phyloP scores from a whole-genome alignment of 768 basidiomycete species.

The Kwoniella newhampshirensis region DNA sequence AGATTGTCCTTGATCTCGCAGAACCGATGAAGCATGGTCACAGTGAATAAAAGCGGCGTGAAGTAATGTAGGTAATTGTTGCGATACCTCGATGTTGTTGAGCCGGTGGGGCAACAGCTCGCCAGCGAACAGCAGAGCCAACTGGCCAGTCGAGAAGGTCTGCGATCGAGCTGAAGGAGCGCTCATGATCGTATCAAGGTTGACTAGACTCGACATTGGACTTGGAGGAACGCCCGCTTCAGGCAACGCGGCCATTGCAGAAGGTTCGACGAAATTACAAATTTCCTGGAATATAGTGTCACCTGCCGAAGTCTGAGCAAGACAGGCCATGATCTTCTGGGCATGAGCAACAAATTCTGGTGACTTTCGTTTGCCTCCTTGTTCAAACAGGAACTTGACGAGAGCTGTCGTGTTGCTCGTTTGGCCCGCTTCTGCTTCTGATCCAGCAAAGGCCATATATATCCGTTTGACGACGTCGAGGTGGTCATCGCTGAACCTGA shows the following conservation, averaged over 20 bases:
- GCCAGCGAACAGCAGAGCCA: slow-evolving; percentile 72
- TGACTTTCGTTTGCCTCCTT: slow-evolving; percentile 79
- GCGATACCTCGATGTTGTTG: slow-evolving; percentile 67
- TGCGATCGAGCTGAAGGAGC: slow-evolving; percentile 46
- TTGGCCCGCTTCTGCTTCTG: slow-evolving; percentile 60
- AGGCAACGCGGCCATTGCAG: slow-evolving; percentile 77
- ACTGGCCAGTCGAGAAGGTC: slow-evolving; percentile 74
- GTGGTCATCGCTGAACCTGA: slow-evolving; percentile 70
- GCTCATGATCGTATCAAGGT: slow-evolving; percentile 56
- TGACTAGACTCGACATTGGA: slow-evolving; percentile 59
- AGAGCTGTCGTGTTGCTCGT: slow-evolving; percentile 69
- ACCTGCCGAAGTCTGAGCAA: slow-evolving; percentile 74
- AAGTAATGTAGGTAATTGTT: slow-evolving; percentile 68
- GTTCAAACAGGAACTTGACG: slow-evolving; percentile 78
- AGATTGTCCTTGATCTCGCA: slow-evolving; percentile 70
- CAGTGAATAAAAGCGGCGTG: slow-evolving; percentile 78
- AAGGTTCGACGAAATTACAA: slow-evolving; percentile 79
- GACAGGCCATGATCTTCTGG: slow-evolving; percentile 75
- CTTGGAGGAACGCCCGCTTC: slow-evolving; percentile 34
- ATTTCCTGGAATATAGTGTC: slow-evolving; percentile 75
- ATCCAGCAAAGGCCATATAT: slow-evolving; percentile 75
- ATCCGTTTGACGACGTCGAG: slow-evolving; percentile 76
- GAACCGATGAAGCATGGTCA: slow-evolving; percentile 69
- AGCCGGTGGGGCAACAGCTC: slow-evolving; percentile 55
- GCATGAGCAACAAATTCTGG: slow-evolving; percentile 74